phyloP scores from a whole-genome alignment of 768 basidiomycete genomes.

The Collybiopsis confluens region DNA sequence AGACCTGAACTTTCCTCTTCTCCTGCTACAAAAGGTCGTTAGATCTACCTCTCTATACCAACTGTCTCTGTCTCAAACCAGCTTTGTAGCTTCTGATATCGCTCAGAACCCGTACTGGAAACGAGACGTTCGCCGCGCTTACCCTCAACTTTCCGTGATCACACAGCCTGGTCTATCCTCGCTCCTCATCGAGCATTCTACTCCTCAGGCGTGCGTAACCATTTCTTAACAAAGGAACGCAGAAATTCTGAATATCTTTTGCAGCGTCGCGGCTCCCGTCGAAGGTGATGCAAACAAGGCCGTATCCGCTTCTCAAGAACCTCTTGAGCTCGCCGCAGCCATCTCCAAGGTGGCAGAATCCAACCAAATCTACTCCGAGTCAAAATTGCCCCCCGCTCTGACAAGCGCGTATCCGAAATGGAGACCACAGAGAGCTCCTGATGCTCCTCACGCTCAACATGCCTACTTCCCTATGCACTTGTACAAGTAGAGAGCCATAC shows the following conservation, averaged over 20 bases:
- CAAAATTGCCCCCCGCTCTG: constrained; percentile 70
- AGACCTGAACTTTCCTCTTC: constrained; percentile 82
- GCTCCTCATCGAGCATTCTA: constrained; percentile 78
- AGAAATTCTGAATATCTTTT: too few species aligned
- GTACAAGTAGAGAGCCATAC: constrained; percentile 36
- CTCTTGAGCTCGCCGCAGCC: constrained; percentile 66
- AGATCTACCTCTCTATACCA: not conserved
- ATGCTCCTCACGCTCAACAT: constrained; percentile 79
- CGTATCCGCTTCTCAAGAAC: constrained; percentile 40
- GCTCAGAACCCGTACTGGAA: constrained; percentile 95
- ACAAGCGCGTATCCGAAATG: constrained; percentile 68
- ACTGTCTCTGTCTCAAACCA: constrained; percentile 2
- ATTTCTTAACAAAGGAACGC: constrained; percentile 2
- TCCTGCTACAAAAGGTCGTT: constrained; percentile 80
- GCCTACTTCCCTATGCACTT: constrained; percentile 83
- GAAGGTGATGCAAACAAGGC: constrained; percentile 31
- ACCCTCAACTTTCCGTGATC: constrained; percentile 87
- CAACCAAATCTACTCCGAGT: constrained; percentile 54
- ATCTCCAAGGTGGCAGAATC: constrained; percentile 60
- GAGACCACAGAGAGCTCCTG: constrained; percentile 64
- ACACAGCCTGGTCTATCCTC: constrained; percentile 80
- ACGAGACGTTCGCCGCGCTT: constrained; percentile 87
- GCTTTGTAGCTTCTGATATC: constrained; percentile 69
- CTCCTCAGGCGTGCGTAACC: constrained; percentile 53
- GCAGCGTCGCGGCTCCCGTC: constrained; percentile 52